Evolutionary conservation across 1,284 basidiomycete species (phyloP), one percentile per base, ranked within the genome.

Genomic region (Apiotrichum gracile): DNA sequence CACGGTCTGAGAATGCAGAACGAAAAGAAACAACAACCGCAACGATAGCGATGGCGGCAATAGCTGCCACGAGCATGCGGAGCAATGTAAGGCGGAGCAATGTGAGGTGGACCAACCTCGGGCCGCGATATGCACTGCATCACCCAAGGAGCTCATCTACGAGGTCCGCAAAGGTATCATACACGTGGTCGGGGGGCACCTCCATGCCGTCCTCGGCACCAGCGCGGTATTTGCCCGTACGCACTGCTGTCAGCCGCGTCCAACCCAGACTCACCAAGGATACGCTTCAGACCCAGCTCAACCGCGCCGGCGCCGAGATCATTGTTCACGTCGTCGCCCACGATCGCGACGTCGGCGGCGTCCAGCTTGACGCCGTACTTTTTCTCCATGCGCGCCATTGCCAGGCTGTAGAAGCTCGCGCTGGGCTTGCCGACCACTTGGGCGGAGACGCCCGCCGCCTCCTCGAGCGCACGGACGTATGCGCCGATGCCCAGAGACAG

Each of bases 401-500:
- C 82, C 4, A 79, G 72, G 60, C 84, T 74, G 59, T 85, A 87
- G 65, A 87, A 87, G 1, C 69, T 62, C 19, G 71, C 72, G 0
- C 77, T 79, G 0, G 85, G 85, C 65, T 87, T 88, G 4, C 86
- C 86, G 7, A 87, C 79, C 10, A 83, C 75, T 33, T 78, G 77
- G 0, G 84, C 82, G 14, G 75, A 61, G 21, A 76, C 59, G 0
- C 77, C 79, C 0, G 79, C 61, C 0, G 84, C 83, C 3, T 75
- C 69, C 61, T 87, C 85, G 7, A 88, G 76, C 0, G 83, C 84
- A 1, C 75, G 65, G 5, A 88, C 80, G 61, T 87, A 88, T 0
- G 85, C 83, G 1, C 85, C 85, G 0, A 83, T 82, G 1, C 85
- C 86, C 14, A 87, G 75, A 1, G 82, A 83, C 5, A 86, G 75